Evolutionary conservation across 2,329 filamentous ascomycete genomes (phyloP).

Genomic region (Penicillium hesseltinei): DNA sequence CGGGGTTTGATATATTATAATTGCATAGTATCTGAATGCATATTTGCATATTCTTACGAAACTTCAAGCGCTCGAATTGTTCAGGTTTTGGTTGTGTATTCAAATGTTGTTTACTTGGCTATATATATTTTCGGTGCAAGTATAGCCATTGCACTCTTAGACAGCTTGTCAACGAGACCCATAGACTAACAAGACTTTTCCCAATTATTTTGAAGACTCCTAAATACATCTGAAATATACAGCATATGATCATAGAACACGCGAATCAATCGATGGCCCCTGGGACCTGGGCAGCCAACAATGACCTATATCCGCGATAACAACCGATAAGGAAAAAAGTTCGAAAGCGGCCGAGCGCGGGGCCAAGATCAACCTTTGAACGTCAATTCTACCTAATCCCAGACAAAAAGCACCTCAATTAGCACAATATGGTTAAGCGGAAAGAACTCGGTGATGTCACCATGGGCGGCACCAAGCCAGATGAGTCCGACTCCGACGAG

Average conservation of each 20-base stretch:
- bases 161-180: neutral
- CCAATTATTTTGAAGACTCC: neutral
- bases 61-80: neutral
- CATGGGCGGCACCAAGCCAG: slow-evolving; percentile 44
- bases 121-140: neutral
- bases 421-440: slow-evolving; percentile 50
- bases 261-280: neutral
- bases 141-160: neutral
- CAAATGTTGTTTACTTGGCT: too few relatives aligned
- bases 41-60: neutral
- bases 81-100: neutral
- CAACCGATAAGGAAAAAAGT: slow-evolving; percentile 26
- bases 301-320: slow-evolving; percentile 16
- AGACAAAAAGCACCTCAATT: slow-evolving; percentile 2
- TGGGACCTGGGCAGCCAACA: neutral
- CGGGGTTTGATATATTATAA: neutral
- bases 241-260: neutral
- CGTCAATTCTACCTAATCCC: slow-evolving; percentile 3
- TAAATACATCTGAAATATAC: neutral
- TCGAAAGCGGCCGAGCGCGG: slow-evolving; percentile 21
- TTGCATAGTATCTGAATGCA: too few relatives aligned
- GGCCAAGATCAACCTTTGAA: slow-evolving; percentile 14
- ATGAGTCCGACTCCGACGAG: slow-evolving; percentile 43
- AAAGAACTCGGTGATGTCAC: slow-evolving; percentile 47
- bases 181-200: neutral